A percentile compares a stretch with the other conserved stretches of the same genome.
Conservation (phyloP, 1,284 basidiomycete species). For the Ustilago esculenta region DNA sequence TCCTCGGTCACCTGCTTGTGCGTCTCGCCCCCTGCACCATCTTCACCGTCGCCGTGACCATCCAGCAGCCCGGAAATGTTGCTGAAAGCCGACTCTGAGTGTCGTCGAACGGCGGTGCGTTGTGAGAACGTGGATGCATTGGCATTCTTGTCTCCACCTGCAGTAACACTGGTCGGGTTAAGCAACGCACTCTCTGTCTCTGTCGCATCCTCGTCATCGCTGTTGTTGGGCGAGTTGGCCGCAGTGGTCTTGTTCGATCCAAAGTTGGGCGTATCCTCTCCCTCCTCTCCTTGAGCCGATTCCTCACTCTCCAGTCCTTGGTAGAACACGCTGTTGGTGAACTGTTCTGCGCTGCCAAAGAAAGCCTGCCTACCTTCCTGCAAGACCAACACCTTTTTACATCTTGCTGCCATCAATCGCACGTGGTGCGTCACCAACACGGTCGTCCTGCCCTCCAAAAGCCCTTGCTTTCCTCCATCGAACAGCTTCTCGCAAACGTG, state of each 20-base stretch:
- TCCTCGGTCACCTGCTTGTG: constrained; percentile 37
- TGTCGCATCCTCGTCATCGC: constrained; percentile 42
- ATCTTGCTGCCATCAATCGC: constrained; percentile 71
- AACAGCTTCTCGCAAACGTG: constrained; percentile 65
- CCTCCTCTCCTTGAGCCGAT: constrained; percentile 18
- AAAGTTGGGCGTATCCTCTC: constrained; percentile 33
- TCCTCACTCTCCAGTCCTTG: constrained; percentile 69
- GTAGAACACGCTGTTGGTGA: constrained; percentile 73
- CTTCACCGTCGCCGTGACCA: constrained; percentile 67
- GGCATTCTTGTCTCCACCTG: constrained; percentile 13
- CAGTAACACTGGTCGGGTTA: background rate
- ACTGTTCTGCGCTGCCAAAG: constrained; percentile 73
- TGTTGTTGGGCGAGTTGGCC: constrained; percentile 18
- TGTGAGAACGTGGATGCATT: constrained; percentile 38
- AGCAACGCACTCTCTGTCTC: constrained; percentile 3
- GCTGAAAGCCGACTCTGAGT: constrained; percentile 71
- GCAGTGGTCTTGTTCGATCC: constrained; percentile 20
- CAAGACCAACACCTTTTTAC: constrained; percentile 75
- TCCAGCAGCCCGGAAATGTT: constrained; percentile 75
- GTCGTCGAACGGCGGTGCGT: constrained; percentile 38
- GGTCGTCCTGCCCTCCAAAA: constrained; percentile 46
- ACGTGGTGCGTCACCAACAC: constrained; percentile 67
- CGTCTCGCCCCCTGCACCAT: constrained; percentile 3
- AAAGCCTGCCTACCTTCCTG: constrained; percentile 77
- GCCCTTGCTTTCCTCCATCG: constrained; percentile 41